Percentiles rank a stretch among this genome's conserved stretches.
These are phyloP conservation scores for Ustilago bromivora DNA, from an alignment of 1,284 basidiomycete species.

Conservation along the genomic window DNA sequence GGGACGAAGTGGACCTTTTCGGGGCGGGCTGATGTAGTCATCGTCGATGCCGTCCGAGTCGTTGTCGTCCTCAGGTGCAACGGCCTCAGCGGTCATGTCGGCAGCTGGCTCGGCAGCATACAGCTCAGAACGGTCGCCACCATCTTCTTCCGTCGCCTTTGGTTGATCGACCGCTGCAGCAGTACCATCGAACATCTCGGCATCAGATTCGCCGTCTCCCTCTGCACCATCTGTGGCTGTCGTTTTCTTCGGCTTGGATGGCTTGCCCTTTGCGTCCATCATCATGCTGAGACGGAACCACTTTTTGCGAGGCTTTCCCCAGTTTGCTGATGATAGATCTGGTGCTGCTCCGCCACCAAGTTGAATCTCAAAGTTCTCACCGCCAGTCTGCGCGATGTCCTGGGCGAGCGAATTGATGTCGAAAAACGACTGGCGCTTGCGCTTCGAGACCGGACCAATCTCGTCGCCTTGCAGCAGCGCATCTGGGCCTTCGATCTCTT, in stretches of 20 bases:
- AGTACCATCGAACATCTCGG: constrained; percentile 20
- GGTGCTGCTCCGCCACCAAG: constrained; percentile 38
- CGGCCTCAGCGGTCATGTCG: constrained; percentile 12
- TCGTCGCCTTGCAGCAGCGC: constrained; percentile 21
- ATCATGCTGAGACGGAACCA: constrained; percentile 56
- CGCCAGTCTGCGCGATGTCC: constrained; percentile 36
- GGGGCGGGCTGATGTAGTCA: constrained; percentile 54
- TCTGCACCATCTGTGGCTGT: constrained; percentile 18
- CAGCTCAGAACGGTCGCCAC: constrained; percentile 18
- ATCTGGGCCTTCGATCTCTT: constrained; percentile 20
- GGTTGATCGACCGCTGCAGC: constrained; percentile 7
- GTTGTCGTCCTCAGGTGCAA: not conserved
- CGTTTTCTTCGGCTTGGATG: constrained; percentile 24
- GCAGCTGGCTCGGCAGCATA: constrained; percentile 36
- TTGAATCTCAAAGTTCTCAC: constrained; percentile 42
- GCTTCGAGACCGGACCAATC: constrained; percentile 18
- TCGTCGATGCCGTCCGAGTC: constrained; percentile 53
- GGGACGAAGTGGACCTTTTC: constrained; percentile 57
- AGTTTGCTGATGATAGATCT: constrained; percentile 50
- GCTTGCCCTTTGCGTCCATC: constrained; percentile 43
- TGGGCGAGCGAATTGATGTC: constrained; percentile 33
- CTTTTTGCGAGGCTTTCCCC: constrained; percentile 57
- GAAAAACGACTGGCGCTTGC: constrained; percentile 16
- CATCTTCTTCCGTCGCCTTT: not conserved
- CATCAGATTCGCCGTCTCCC: constrained; percentile 41